Base-by-base conservation (phyloP, 2,329 filamentous ascomycete species). In the Trichoderma harzianum region DNA sequence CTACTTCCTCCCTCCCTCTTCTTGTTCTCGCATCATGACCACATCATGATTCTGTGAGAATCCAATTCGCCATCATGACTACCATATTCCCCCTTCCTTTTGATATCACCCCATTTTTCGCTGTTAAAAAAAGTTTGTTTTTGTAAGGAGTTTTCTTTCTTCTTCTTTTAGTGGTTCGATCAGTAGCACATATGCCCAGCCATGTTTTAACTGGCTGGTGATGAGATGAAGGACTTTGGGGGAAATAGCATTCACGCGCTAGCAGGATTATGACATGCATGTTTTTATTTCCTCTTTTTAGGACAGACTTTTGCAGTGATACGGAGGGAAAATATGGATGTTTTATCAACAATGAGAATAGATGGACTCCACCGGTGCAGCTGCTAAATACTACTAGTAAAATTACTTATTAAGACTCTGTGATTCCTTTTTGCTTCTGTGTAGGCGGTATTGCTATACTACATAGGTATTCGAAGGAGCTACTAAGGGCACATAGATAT, bases 261-360 rank as follows among this genome's bases (percentile, higher is more conserved):
- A 62, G 58, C 58, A 69, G 64, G 47, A 72, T 72, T 63, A 64
- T 58, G 65, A 55, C 70, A 72, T 72, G 70, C 47, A 69, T 72
- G 58, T 69, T 58, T 57, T 26, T 26, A 39, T 43, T 64, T 64
- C 43, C 26, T 39, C 51, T 32, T 24, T 69, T 62, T 69, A 69
- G 67, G 67, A 69, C 67, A 69, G 67, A 69, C 21, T 69, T 71
- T 53, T 63, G 43, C 57, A 63, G 64, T 64, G 43, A 64, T 30
- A 47, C 21, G 36, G 60, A 57, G n/a, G 58, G 36, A 51, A 58
- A 62, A 62, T 36, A 62, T 53, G 36, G 36, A 62, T 21, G 1
- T 36, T 28, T 62, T 47, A 51, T 51, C 30, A 28, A 36, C 28
- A 69, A 14, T 61, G 16, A 26, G 26, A 69, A 53, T 34, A 21